Conservation (phyloP, 176 grass and related monocot genomes). For the Hsuehochloa calcarea region DNA sequence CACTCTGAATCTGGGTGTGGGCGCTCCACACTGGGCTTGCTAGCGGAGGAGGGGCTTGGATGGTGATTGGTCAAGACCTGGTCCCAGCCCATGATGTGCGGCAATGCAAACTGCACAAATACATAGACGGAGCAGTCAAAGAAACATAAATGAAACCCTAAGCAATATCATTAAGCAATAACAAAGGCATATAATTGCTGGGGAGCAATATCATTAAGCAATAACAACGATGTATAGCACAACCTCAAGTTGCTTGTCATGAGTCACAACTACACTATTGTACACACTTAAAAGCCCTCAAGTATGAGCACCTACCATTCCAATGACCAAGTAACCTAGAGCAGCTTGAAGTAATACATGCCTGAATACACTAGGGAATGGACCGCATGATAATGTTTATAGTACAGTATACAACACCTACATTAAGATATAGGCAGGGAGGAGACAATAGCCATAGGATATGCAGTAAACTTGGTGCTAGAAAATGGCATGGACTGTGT, state of each 20-base stretch:
- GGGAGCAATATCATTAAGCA: background rate
- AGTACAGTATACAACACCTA: background rate
- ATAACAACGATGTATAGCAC: background rate
- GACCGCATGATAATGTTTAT: background rate
- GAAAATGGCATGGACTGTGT: background rate
- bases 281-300: background rate
- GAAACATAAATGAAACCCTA: background rate
- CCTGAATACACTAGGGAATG: background rate
- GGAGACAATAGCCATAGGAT: background rate
- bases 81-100: conserved; percentile 79
- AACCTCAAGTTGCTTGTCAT: background rate
- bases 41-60: conserved; percentile 11
- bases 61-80: conserved; percentile 42
- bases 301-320: background rate
- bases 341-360: background rate
- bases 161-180: background rate
- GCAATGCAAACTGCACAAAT: conserved; percentile 64
- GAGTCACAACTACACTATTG: background rate
- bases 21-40: conserved; percentile 39
- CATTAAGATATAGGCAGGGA: background rate
- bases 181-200: background rate
- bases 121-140: background rate
- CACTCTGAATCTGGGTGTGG: conserved; percentile 61
- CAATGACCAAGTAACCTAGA: background rate
- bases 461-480: background rate